Conservation (phyloP, 345 rosid species). For the Heritiera fomes region DNA sequence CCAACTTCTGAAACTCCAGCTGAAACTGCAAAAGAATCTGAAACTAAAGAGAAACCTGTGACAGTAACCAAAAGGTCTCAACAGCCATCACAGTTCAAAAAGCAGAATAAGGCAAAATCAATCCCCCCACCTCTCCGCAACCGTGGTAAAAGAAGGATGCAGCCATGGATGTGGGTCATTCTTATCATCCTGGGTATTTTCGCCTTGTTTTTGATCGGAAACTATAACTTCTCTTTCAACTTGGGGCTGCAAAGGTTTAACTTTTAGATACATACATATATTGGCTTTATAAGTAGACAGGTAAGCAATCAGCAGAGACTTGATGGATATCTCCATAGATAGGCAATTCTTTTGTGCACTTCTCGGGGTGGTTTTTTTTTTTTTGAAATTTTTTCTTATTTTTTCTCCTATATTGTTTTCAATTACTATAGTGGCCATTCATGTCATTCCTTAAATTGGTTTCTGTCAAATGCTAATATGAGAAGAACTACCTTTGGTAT, state of each 20-base stretch:
- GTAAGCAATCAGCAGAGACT: not conserved
- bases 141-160: slow-evolving; percentile 68
- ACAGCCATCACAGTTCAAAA: slow-evolving; percentile 47
- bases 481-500: slow-evolving; percentile 6
- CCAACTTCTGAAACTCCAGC: slow-evolving; percentile 32
- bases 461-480: not conserved
- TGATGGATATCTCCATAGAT: slow-evolving; percentile 15
- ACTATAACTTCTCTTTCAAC: slow-evolving; percentile 40
- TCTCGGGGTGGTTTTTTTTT: not conserved
- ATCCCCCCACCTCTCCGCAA: slow-evolving; percentile 69
- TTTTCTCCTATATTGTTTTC: slow-evolving; percentile 14
- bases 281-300: not conserved
- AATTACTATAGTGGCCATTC: not conserved
- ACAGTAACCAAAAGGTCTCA: slow-evolving; percentile 40
- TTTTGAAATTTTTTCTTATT: not conserved
- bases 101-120: slow-evolving; percentile 59
- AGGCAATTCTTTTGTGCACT: slow-evolving; percentile 34
- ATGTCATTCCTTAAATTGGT: slow-evolving; percentile 18
- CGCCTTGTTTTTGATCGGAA: slow-evolving; percentile 61
- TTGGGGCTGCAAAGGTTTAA: slow-evolving; percentile 25
- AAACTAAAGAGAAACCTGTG: slow-evolving; percentile 33
- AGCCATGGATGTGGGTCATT: slow-evolving; percentile 77
- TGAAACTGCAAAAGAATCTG: slow-evolving; percentile 46
- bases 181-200: slow-evolving; percentile 34
- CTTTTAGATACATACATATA: not conserved